Evolutionary conservation across 2,329 filamentous ascomycete species (phyloP).

Genomic region (Ceratocystiopsis brevicomis): DNA sequence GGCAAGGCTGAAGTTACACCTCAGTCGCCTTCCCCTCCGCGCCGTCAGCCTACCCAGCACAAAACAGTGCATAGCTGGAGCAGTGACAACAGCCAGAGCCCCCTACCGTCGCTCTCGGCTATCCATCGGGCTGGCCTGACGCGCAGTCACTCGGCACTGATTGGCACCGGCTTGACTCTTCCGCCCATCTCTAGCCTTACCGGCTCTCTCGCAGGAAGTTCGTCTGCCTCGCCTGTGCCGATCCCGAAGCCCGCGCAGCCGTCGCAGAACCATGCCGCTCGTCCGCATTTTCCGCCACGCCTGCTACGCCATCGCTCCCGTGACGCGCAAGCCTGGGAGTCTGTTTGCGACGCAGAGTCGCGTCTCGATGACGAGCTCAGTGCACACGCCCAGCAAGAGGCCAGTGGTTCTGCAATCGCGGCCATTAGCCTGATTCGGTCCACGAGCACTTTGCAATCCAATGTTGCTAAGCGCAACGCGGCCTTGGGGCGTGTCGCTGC

Average conservation of each 20-base stretch:
- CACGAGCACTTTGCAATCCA: slow-evolving; percentile 33
- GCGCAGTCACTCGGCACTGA: slow-evolving; percentile 51
- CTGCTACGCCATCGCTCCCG: slow-evolving; percentile 56
- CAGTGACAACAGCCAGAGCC: slow-evolving; percentile 18
- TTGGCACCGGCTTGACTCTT: slow-evolving; percentile 35
- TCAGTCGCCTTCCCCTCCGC: slow-evolving; percentile 50
- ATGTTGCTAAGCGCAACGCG: slow-evolving; percentile 47
- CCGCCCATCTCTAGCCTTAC: slow-evolving; percentile 35
- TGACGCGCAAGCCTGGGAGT: slow-evolving; percentile 80
- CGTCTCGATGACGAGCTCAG: slow-evolving; percentile 53
- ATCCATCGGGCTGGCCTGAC: slow-evolving; percentile 36
- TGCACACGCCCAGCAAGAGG: slow-evolving; percentile 63
- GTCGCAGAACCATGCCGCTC: no score
- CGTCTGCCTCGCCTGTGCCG: no score
- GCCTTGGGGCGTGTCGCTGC: slow-evolving; percentile 5
- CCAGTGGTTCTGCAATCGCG: slow-evolving; percentile 58
- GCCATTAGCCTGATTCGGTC: slow-evolving; percentile 68
- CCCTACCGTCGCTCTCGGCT: slow-evolving; percentile 25
- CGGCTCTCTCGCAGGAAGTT: slow-evolving; percentile 12
- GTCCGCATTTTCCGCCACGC: slow-evolving; percentile 19
- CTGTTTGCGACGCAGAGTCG: slow-evolving; percentile 64
- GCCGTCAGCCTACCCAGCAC: slow-evolving; percentile 13
- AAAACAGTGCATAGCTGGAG: background rate
- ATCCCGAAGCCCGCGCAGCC: no score
- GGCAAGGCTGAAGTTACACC: slow-evolving; percentile 76